These are phyloP conservation scores for Cymbomonas tetramitiformis DNA, from an alignment of 139 green algal species.

Conservation along the genomic window DNA sequence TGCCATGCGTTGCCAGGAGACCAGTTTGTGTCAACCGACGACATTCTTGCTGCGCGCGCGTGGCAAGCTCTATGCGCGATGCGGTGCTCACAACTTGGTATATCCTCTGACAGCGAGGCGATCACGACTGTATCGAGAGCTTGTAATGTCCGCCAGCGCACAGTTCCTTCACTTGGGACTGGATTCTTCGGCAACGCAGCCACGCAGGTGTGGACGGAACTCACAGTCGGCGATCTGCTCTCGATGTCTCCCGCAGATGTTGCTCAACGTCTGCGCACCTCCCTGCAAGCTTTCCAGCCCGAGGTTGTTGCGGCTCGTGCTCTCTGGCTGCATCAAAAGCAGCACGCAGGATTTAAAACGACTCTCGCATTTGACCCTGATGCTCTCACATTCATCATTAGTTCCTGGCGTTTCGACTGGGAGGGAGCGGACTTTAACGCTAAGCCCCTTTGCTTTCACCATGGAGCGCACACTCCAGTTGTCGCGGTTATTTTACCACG, in stretches of 20 bases:
- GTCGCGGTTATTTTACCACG: background rate
- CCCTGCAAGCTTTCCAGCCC: background rate
- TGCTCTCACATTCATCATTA: constrained; percentile 2
- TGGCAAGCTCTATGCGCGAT: background rate
- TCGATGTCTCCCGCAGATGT: background rate
- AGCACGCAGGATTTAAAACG: background rate
- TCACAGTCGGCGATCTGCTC: background rate
- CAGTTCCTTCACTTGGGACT: background rate
- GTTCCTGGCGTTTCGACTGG: constrained; percentile 8
- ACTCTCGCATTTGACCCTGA: constrained; percentile 1
- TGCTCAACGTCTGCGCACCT: background rate
- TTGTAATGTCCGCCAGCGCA: background rate
- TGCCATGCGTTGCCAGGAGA: background rate
- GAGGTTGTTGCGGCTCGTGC: background rate
- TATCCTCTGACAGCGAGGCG: background rate
- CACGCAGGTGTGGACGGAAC: background rate
- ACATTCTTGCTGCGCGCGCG: constrained; percentile 1
- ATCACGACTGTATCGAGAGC: background rate
- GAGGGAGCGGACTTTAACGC: background rate
- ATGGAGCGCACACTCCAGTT: background rate
- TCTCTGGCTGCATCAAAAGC: constrained; percentile 1
- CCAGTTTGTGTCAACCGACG: constrained; percentile 4
- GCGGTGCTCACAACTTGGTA: background rate
- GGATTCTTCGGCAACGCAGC: background rate
- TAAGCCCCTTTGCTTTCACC: background rate